Percentiles rank a stretch among this genome's conserved stretches.
These are phyloP conservation scores for Phoma sp. DNA, from an alignment of 2,329 filamentous ascomycete genomes.

Conservation along the genomic window DNA sequence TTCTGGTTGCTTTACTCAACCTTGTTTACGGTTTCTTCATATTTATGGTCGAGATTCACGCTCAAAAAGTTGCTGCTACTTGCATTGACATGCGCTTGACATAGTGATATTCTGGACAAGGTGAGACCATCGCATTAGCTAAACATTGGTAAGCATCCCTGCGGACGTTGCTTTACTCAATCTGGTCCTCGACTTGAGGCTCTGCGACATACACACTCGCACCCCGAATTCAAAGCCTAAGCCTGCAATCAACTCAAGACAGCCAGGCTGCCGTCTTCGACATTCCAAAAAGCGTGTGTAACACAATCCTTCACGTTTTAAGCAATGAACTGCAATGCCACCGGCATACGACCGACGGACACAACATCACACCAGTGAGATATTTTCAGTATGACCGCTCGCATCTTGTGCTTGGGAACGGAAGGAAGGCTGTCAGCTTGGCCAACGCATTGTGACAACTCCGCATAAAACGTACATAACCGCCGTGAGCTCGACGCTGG, in stretches of 20 bases:
- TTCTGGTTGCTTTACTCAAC: slow-evolving; percentile 29
- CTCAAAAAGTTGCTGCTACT: slow-evolving; percentile 21
- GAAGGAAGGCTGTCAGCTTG: slow-evolving; percentile 11
- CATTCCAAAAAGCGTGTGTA: slow-evolving; percentile 1
- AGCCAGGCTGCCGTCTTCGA: neutral
- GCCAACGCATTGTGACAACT: slow-evolving; percentile 34
- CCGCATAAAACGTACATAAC: slow-evolving; percentile 35
- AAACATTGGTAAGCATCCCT: neutral
- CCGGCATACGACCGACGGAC: neutral
- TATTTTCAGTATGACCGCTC: slow-evolving; percentile 1
- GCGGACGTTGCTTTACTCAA: neutral
- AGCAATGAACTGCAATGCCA: neutral
- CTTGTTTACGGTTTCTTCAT: slow-evolving; percentile 24
- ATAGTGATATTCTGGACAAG: neutral
- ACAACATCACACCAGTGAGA: neutral
- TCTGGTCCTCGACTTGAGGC: neutral
- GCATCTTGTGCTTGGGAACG: neutral
- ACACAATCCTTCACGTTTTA: neutral
- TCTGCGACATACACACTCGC: neutral
- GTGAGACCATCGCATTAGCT: neutral
- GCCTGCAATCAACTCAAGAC: neutral
- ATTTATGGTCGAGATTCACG: slow-evolving; percentile 14
- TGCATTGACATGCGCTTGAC: neutral
- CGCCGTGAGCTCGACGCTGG: slow-evolving; percentile 25
- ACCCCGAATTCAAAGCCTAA: neutral